A percentile compares a stretch with the other conserved stretches of the same genome.
Conservation (phyloP, 208 protist species). For the Leptomonas pyrrhocoris region DNA sequence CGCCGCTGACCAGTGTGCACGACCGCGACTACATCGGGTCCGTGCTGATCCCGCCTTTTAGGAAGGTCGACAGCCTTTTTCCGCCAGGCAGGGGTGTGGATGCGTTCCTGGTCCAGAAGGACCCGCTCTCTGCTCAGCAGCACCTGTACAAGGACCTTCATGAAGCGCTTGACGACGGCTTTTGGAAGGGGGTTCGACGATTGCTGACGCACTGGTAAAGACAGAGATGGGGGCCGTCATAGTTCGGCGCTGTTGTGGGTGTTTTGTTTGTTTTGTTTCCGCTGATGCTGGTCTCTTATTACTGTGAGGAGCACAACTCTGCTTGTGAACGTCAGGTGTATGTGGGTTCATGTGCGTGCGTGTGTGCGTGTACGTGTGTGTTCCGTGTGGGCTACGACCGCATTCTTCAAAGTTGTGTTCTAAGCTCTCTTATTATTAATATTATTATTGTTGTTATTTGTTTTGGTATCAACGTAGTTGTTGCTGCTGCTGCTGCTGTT, state of each 20-base stretch:
- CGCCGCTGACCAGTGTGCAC: constrained; percentile 12
- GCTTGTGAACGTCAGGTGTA: too few species aligned
- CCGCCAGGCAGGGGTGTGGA: neutral
- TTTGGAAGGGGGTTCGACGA: constrained; percentile 6
- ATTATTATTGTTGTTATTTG: too few species aligned
- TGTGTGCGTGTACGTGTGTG: neutral
- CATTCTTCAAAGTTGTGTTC: neutral
- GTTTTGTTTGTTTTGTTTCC: too few species aligned
- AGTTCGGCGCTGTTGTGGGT: neutral
- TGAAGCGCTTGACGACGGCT: neutral
- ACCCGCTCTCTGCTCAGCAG: constrained; percentile 2
- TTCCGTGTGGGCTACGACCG: neutral
- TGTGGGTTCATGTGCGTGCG: neutral
- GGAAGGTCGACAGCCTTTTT: constrained; percentile 18
- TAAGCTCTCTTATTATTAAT: neutral
- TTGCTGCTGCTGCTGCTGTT: too few species aligned
- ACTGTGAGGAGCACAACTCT: too few species aligned
- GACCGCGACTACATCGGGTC: constrained; percentile 19
- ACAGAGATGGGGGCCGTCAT: neutral
- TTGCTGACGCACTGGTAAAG: neutral
- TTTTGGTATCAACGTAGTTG: too few species aligned
- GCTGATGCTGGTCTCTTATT: too few species aligned
- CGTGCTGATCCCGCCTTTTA: constrained; percentile 16
- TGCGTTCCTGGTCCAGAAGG: neutral
- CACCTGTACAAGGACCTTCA: neutral